A percentile compares a stretch with the other conserved stretches of the same genome.
Conservation (phyloP, 2,329 filamentous ascomycete genomes). For the Lecanicillium sp. region DNA sequence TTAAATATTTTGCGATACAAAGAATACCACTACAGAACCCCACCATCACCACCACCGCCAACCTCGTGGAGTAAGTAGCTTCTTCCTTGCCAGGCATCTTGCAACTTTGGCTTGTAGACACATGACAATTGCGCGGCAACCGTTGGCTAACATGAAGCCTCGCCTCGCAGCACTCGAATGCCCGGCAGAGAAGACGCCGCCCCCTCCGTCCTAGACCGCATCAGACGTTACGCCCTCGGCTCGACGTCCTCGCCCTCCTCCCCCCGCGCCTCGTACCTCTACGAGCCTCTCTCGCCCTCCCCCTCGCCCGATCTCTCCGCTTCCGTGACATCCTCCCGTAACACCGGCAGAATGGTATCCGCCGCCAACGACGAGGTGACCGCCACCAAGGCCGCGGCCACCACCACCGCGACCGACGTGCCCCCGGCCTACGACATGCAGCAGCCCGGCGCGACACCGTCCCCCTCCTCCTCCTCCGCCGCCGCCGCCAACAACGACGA, state of each 20-base stretch:
- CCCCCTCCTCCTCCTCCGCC: slow-evolving; percentile 6
- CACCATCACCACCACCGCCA: background rate
- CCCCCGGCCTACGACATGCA: background rate
- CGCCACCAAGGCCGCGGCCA: slow-evolving; percentile 18
- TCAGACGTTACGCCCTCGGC: background rate
- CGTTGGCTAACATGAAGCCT: no score
- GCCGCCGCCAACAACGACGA: slow-evolving; percentile 19
- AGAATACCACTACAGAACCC: background rate
- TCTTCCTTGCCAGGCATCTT: no score
- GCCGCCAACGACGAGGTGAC: slow-evolving; percentile 20
- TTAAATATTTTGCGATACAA: background rate
- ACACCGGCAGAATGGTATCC: background rate
- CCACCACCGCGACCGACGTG: slow-evolving; percentile 8
- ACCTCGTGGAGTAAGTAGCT: background rate
- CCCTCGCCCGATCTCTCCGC: background rate
- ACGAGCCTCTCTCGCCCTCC: background rate
- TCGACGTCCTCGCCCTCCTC: background rate
- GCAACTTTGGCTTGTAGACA: no score
- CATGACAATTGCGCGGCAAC: no score
- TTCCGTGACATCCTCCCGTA: background rate
- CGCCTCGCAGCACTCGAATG: no score
- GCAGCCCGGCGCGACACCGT: slow-evolving; percentile 10
- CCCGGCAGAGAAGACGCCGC: no score
- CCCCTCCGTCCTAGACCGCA: background rate
- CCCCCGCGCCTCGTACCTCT: background rate